phyloP scores from a whole-genome alignment of 768 basidiomycete species.

The Leccinum sublutescens region DNA sequence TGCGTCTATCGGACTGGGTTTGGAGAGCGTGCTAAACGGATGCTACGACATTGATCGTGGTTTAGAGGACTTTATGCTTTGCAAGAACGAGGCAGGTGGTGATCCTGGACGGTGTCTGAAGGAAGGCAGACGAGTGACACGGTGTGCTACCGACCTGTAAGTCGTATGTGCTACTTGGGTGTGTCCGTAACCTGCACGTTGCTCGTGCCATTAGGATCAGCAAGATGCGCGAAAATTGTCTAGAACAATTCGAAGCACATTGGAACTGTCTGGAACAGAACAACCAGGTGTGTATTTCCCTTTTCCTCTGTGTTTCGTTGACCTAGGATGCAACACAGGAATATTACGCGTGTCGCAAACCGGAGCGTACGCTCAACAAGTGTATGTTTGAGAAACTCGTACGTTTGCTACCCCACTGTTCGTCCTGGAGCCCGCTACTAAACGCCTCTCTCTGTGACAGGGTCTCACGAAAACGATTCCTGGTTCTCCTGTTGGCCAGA shows the following conservation, averaged over 20 bases:
- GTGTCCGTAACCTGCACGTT: not conserved
- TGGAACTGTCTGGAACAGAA: slow-evolving; percentile 93
- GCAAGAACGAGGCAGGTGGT: slow-evolving; percentile 81
- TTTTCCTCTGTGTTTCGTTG: not conserved
- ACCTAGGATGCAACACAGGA: slow-evolving; percentile 48
- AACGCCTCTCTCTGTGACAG: slow-evolving; percentile 40
- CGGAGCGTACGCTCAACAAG: slow-evolving; percentile 82
- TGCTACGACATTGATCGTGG: slow-evolving; percentile 6
- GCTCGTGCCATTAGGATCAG: slow-evolving; percentile 57
- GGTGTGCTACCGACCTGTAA: slow-evolving; percentile 92
- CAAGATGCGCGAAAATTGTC: slow-evolving; percentile 92
- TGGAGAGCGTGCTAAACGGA: slow-evolving; percentile 11
- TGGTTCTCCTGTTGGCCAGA: slow-evolving; percentile 76
- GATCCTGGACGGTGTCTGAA: slow-evolving; percentile 92
- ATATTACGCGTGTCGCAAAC: slow-evolving; percentile 85
- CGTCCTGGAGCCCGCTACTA: not conserved
- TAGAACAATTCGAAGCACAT: slow-evolving; percentile 82
- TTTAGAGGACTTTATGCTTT: slow-evolving; percentile 94
- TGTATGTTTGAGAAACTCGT: slow-evolving; percentile 98
- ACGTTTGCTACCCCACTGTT: slow-evolving; percentile 33
- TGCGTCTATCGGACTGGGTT: slow-evolving; percentile 38
- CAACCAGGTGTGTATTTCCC: slow-evolving; percentile 75
- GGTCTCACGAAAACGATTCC: slow-evolving; percentile 91
- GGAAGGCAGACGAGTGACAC: slow-evolving; percentile 93
- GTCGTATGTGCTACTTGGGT: slow-evolving; percentile 29